These are phyloP conservation scores for Tuber microsphaerosporum DNA, from an alignment of 495 filamentous ascomycete species.

Conservation along the genomic window DNA sequence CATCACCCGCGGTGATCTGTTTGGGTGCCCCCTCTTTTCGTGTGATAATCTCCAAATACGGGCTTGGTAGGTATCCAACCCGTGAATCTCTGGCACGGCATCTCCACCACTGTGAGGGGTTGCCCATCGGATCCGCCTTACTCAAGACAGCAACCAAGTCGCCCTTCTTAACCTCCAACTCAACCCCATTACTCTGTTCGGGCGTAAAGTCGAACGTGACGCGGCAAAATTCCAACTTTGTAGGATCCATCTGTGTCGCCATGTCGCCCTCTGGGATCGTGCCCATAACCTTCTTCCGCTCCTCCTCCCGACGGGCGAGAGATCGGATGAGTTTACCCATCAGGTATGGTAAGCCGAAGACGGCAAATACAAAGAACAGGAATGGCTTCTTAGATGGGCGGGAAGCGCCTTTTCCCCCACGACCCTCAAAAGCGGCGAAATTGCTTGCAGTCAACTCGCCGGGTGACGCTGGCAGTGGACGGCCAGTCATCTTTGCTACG, in stretches of 20 bases:
- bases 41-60: slow-evolving; percentile 79
- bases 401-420: slow-evolving; percentile 49
- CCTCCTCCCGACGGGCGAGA: slow-evolving; percentile 73
- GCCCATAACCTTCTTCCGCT: slow-evolving; percentile 52
- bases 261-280: slow-evolving; percentile 34
- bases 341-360: slow-evolving; percentile 89
- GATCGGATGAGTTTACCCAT: slow-evolving; percentile 89
- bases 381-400: slow-evolving; percentile 88
- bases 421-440: slow-evolving; percentile 81
- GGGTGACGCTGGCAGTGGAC: slow-evolving; percentile 78
- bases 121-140: slow-evolving; percentile 82
- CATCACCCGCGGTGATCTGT: slow-evolving; percentile 48
- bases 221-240: slow-evolving; percentile 89
- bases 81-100: slow-evolving; percentile 87
- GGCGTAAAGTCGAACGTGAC: slow-evolving; percentile 90
- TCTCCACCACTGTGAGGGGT: slow-evolving; percentile 93
- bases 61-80: slow-evolving; percentile 81
- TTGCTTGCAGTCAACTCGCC: slow-evolving; percentile 77
- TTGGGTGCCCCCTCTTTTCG: slow-evolving; percentile 53
- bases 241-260: slow-evolving; percentile 61
- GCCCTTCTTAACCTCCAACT: slow-evolving; percentile 87
- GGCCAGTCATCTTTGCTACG: slow-evolving; percentile 88
- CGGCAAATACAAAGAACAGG: slow-evolving; percentile 86
- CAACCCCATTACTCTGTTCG: slow-evolving; percentile 62
- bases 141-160: slow-evolving; percentile 90